Evolutionary conservation across 495 filamentous ascomycete species (phyloP), one percentile per base, ranked within the genome.

Genomic region (Friedmanniomyces endolithicus): DNA sequence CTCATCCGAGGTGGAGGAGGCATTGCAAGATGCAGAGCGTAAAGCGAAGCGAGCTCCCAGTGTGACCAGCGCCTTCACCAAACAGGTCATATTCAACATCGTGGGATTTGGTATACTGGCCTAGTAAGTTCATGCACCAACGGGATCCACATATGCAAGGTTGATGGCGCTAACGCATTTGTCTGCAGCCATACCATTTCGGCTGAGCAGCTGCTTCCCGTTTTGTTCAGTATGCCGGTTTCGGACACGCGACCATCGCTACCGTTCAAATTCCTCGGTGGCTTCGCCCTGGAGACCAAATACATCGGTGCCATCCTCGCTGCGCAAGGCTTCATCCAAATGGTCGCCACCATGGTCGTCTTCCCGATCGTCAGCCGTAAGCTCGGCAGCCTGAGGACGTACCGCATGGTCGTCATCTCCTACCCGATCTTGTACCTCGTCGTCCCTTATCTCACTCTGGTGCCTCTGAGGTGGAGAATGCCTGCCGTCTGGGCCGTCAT

Each of bases 131-230:
- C 57, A 52, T 50, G 61, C 58, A 48, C 44, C 33, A n/a, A n/a
- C 37, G 4, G 14, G 2, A 31, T 31, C 37, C 17, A 19, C 37
- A 50, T 19, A 6, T 50, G 25, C 44, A 31, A 50, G 48, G 45
- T 24, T 50, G 48, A 57, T 56, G 20, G 12, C 39, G 52, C 50
- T 60, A 52, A 52, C 16, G 19, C 29, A 31, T 9, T 41, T 31
- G n/a, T 53, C 37, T 58, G 56, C 70, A 95, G 89, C 48, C 84
- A 88, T 63, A 86, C 84, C 48, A 95, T 98, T 65, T 88, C 87
- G 0, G 94, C 94, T 61, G 92, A 98, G 72, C 85, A 94, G 65
- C 74, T 97, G 31, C 81, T 97, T 59, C 94, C 92, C 0, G 86
- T 96, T 3, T 86, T 97, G 57, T 77, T 98, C 53, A 94, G 87